Evolutionary conservation across 1,284 basidiomycete species (phyloP).

Genomic region (Termitomyces sp.): DNA sequence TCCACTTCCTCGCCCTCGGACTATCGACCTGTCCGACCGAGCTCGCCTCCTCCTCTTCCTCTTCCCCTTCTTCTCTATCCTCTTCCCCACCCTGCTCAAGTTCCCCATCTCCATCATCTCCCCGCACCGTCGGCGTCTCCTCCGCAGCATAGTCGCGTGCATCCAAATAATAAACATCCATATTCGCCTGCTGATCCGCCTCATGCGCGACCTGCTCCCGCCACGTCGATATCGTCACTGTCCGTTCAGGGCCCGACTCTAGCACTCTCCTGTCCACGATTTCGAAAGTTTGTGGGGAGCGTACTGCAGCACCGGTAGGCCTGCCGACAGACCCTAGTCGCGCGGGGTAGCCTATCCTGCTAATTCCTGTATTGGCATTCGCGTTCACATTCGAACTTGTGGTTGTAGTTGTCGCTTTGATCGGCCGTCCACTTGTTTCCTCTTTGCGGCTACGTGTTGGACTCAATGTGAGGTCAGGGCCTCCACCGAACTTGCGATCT

Average conservation of each 20-base stretch:
- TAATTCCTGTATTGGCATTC: constrained; percentile 7
- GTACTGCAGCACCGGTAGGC: constrained; percentile 4
- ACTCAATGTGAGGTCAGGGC: constrained; percentile 19
- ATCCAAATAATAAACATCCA: constrained; percentile 43
- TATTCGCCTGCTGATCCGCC: constrained; percentile 29
- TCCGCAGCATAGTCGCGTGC: constrained; percentile 32
- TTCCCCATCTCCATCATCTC: constrained; percentile 20
- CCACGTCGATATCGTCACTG: constrained; percentile 49
- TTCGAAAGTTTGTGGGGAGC: constrained; percentile 36
- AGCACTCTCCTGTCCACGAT: constrained; percentile 36
- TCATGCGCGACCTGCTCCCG: constrained; percentile 44
- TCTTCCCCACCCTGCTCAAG: constrained; percentile 17
- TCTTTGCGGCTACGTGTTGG: constrained; percentile 17
- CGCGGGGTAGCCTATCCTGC: constrained; percentile 16
- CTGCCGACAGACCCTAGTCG: constrained; percentile 14
- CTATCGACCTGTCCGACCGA: constrained; percentile 11
- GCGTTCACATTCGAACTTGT: background rate
- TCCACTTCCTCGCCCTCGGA: constrained; percentile 4
- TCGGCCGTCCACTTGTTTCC: constrained; percentile 13
- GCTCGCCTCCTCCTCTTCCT: background rate
- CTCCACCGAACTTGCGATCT: constrained; percentile 35
- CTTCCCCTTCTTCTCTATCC: constrained; percentile 9
- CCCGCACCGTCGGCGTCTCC: constrained; percentile 20
- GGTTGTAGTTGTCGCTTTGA: constrained; percentile 3
- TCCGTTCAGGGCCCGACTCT: constrained; percentile 43